A percentile compares a stretch with the other conserved stretches of the same genome.
These are phyloP conservation scores for Candida schatavii DNA, from an alignment of 805 yeast genomes.

Conservation along the genomic window DNA sequence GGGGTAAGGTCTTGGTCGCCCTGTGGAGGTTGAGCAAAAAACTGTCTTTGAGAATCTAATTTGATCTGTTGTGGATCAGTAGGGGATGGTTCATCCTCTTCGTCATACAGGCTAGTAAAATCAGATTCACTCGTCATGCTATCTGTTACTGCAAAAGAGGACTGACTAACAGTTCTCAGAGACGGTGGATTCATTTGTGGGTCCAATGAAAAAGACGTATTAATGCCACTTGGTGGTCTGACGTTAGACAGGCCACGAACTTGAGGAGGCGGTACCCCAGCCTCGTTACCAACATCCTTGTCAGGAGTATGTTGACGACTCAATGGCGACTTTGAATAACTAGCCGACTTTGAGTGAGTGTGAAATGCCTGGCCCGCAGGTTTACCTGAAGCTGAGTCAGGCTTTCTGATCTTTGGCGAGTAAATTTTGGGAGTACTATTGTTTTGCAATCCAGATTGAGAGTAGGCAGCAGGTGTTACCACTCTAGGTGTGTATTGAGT, in stretches of 20 bases:
- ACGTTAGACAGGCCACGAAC: neutral
- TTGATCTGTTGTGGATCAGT: neutral
- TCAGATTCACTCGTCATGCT: conserved; percentile 3
- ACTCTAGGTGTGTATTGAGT: neutral
- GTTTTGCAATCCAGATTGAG: too few relatives aligned
- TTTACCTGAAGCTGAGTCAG: neutral
- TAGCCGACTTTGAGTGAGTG: neutral
- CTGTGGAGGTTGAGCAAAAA: conserved; percentile 1
- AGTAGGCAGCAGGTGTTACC: neutral
- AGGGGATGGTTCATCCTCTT: neutral
- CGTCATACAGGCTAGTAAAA: conserved; percentile 1
- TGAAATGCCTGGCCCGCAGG: conserved; percentile 1
- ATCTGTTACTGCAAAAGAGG: conserved; percentile 1
- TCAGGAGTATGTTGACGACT: neutral
- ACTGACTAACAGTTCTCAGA: conserved; percentile 2
- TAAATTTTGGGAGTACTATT: neutral
- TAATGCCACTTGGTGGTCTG: neutral
- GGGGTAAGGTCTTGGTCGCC: neutral
- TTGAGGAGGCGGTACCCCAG: neutral
- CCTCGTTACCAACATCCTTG: neutral
- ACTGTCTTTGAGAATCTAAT: conserved; percentile 3
- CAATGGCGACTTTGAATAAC: conserved; percentile 5
- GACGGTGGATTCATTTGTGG: conserved; percentile 2
- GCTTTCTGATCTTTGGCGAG: conserved; percentile 4
- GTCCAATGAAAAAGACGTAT: neutral